phyloP scores from a whole-genome alignment of 2,329 filamentous ascomycete species.

The Alternaria sp. region DNA sequence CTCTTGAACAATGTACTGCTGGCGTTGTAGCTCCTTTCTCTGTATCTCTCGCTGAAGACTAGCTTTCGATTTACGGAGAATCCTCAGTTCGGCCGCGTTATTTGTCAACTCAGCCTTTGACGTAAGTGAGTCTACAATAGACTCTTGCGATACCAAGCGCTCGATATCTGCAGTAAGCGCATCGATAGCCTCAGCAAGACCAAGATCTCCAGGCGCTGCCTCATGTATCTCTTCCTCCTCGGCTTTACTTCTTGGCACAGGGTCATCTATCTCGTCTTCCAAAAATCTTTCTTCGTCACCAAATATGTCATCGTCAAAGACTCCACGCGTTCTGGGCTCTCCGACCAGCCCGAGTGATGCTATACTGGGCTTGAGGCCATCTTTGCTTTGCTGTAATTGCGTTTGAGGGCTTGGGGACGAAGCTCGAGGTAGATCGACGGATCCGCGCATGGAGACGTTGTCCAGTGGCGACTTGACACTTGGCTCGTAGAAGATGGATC shows the following conservation, averaged over 20 bases:
- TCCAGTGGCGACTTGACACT: slow-evolving; percentile 64
- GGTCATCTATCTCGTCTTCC: slow-evolving; percentile 84
- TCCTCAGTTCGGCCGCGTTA: slow-evolving; percentile 90
- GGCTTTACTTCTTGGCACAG: slow-evolving; percentile 66
- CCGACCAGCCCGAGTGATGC: slow-evolving; percentile 91
- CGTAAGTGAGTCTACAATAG: slow-evolving; percentile 88
- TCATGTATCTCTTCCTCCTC: slow-evolving; percentile 87
- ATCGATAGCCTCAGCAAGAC: slow-evolving; percentile 90
- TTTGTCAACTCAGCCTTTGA: slow-evolving; percentile 97
- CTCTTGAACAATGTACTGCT: slow-evolving; percentile 97
- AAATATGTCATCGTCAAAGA: slow-evolving; percentile 94
- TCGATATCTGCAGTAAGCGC: slow-evolving; percentile 90
- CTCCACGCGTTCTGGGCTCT: slow-evolving; percentile 83
- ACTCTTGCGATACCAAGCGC: slow-evolving; percentile 84
- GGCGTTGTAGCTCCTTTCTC: slow-evolving; percentile 91
- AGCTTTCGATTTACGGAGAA: slow-evolving; percentile 90
- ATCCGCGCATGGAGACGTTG: slow-evolving; percentile 69
- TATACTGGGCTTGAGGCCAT: slow-evolving; percentile 78
- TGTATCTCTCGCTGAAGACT: slow-evolving; percentile 92
- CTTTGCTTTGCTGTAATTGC: slow-evolving; percentile 50
- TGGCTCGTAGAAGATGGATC: slow-evolving; percentile 70
- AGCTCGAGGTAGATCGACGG: slow-evolving; percentile 64
- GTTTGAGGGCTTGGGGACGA: slow-evolving; percentile 50
- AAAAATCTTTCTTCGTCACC: slow-evolving; percentile 86
- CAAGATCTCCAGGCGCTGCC: slow-evolving; percentile 92